Evolutionary conservation across 2,329 filamentous ascomycete genomes (phyloP), one percentile per base, ranked within the genome.

Genomic region (Fonsecaea nubica): DNA sequence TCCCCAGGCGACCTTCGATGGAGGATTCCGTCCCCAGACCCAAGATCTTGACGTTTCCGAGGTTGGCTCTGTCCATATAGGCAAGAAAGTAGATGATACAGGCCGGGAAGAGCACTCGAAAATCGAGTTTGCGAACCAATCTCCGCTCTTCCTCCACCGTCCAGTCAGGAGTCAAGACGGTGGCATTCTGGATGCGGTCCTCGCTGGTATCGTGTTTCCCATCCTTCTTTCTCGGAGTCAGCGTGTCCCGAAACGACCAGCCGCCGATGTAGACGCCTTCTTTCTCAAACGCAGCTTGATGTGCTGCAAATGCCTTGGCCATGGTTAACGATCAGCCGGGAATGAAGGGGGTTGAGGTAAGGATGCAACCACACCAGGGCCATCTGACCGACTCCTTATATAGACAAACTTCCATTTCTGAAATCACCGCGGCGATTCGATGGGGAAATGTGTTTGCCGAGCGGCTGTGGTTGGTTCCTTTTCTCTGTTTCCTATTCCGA

Each of bases 41-140:
- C 5, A 71, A 40, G 38, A 69, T 68, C 42, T 64, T 63, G 36
- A 67, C 58, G 53, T 70, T 66, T 18, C 68, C 68, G 9, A 71
- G 25, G 56, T 71, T 71, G 55, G 65, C 63, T 12, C 69, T 58
- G 53, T 71, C 69, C 18, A 71, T 48, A n/a, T 70, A 66, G 21
- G 69, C 65, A 8, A 71, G 53, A 53, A 71, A 63, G 48, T 69
- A 69, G 40, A 71, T 59, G 36, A 70, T 66, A 54, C 59, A 70
- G 45, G 62, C 69, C 15, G 55, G 63, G 48, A 67, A 42, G 12
- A 69, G 25, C 13, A 70, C 65, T 15, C 68, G 65, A 32, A 67
- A 35, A 45, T 70, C 69, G 33, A 71, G 68, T 59, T 71, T 71
- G n/a, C 69, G 67, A 33, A 68, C 63, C 33, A 71, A 57, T 30